These are phyloP conservation scores for Boletus subparvulus DNA, from an alignment of 768 basidiomycete species.

Conservation along the genomic window DNA sequence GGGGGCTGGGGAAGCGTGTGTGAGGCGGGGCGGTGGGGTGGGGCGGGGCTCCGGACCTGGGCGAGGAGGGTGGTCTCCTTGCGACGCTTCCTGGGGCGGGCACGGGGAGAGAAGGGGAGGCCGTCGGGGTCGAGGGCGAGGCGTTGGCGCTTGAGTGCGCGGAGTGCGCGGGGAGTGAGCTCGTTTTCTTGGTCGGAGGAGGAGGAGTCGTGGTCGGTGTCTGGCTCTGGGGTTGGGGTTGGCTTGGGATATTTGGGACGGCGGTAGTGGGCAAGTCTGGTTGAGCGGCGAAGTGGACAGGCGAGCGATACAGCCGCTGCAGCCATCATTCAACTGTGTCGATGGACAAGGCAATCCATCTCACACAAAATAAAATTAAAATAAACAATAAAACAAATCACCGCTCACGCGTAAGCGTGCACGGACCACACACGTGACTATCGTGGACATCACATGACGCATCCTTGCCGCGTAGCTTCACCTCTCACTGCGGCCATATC, in stretches of 20 bases:
- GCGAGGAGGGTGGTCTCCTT: conserved; percentile 17
- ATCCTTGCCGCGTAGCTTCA: no score
- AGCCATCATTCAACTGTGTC: conserved; percentile 23
- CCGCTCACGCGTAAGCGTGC: not conserved
- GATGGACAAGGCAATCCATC: conserved; percentile 7
- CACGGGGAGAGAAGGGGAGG: conserved; percentile 18
- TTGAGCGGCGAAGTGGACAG: conserved; percentile 31
- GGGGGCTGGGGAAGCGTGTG: conserved; percentile 13
- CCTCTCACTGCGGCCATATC: no score
- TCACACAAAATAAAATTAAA: not conserved
- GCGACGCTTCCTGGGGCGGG: conserved; percentile 21
- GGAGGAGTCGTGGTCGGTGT: conserved; percentile 19
- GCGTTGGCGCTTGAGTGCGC: conserved; percentile 34
- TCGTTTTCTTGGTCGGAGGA: conserved; percentile 30
- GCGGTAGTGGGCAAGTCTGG: conserved; percentile 24
- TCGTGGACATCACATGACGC: no score
- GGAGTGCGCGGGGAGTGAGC: conserved; percentile 35
- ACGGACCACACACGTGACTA: not conserved
- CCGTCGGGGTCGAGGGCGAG: conserved; percentile 31
- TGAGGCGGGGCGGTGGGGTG: not conserved
- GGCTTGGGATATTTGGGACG: not conserved
- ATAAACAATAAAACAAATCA: not conserved
- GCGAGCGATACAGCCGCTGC: conserved; percentile 30
- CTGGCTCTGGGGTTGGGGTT: conserved; percentile 10
- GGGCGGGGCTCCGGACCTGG: not conserved